Evolutionary conservation across 495 filamentous ascomycete species (phyloP).

Genomic region (Neurospora sp.): DNA sequence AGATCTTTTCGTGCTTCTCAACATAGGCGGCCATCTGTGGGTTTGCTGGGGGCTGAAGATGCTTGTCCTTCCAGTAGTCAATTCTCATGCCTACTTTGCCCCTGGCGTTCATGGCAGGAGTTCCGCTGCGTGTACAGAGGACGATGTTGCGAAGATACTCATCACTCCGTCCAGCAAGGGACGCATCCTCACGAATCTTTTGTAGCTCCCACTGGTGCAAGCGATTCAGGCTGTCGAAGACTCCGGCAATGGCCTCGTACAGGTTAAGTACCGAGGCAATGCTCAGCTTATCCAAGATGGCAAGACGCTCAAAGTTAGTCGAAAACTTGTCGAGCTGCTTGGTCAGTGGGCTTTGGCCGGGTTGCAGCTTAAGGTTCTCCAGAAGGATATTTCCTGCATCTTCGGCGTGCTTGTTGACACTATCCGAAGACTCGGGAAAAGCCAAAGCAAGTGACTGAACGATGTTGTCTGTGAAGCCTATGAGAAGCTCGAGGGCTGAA

Average conservation of each 20-base stretch:
- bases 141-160: constrained; percentile 44
- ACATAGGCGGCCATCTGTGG: constrained; percentile 18
- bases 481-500: constrained; percentile 45
- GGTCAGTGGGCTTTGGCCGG: constrained; percentile 40
- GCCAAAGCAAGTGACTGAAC: constrained; percentile 37
- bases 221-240: constrained; percentile 54
- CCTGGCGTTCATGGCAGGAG: constrained; percentile 66
- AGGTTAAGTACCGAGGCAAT: constrained; percentile 63
- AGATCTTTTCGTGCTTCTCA: constrained; percentile 33
- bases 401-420: constrained; percentile 38
- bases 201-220: constrained; percentile 60
- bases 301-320: constrained; percentile 66
- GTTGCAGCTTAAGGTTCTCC: constrained; percentile 38
- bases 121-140: constrained; percentile 60
- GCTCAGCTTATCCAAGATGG: constrained; percentile 71
- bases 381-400: constrained; percentile 45
- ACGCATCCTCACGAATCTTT: constrained; percentile 43
- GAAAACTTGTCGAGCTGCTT: constrained; percentile 59
- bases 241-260: constrained; percentile 76
- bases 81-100: constrained; percentile 64
- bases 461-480: constrained; percentile 40
- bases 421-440: constrained; percentile 38
- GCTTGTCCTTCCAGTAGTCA: constrained; percentile 75
- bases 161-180: constrained; percentile 36
- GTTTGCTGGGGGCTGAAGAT: constrained; percentile 33